Percentiles rank a stretch among this genome's conserved stretches.
Conservation (phyloP, 805 yeast species). For the Metschnikowia amazonensis region DNA sequence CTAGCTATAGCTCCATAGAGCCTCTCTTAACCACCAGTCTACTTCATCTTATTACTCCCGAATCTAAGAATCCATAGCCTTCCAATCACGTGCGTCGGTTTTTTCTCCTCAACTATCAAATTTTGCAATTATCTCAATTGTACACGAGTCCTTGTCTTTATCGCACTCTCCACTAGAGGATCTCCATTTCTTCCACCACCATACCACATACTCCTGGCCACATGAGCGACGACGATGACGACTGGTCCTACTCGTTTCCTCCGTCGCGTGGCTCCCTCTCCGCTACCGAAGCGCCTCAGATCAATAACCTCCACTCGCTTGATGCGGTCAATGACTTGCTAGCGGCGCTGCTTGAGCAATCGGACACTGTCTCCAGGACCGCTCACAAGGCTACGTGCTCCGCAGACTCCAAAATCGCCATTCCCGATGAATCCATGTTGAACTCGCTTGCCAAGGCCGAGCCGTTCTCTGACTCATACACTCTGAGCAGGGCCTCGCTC, state of each 20-base stretch:
- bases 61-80: no score
- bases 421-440: conserved; percentile 1
- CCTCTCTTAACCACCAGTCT: no score
- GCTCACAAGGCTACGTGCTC: neutral
- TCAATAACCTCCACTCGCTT: neutral
- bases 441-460: neutral
- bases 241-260: conserved; percentile 40
- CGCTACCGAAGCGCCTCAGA: neutral
- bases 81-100: no score
- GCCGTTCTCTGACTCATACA: neutral
- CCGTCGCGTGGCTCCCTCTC: conserved; percentile 20
- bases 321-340: conserved; percentile 1
- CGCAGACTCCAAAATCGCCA: neutral
- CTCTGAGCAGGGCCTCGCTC: neutral
- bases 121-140: neutral
- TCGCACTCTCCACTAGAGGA: neutral
- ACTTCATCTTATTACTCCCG: no score
- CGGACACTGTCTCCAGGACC: neutral
- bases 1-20: no score
- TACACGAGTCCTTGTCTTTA: neutral
- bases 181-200: no score
- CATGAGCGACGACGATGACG: conserved; percentile 33
- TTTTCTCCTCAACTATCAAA: neutral
- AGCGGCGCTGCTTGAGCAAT: neutral
- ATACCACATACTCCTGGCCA: neutral